Percentiles rank a stretch among this genome's conserved stretches.
These are phyloP conservation scores for Trametes elegans DNA, from an alignment of 768 basidiomycete genomes.

Conservation along the genomic window DNA sequence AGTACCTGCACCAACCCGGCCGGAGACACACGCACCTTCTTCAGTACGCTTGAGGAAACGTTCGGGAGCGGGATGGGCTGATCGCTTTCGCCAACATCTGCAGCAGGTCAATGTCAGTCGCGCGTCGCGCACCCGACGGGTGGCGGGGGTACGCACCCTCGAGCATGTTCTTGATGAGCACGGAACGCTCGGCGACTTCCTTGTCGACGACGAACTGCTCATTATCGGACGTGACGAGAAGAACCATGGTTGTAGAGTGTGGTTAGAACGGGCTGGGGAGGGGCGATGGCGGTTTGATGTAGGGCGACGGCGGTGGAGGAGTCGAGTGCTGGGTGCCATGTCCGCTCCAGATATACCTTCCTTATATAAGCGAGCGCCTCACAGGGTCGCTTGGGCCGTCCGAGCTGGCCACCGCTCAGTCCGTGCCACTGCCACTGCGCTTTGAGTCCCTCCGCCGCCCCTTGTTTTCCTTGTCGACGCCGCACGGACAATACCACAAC, in stretches of 20 bases:
- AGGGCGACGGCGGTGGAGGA: slow-evolving; percentile 10
- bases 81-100: slow-evolving; percentile 93
- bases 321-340: slow-evolving; percentile 10
- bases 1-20: not conserved
- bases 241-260: slow-evolving; percentile 57
- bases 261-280: not conserved
- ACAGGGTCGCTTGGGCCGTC: not conserved
- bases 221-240: slow-evolving; percentile 92
- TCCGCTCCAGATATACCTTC: too few species aligned
- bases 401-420: not conserved
- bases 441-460: not conserved
- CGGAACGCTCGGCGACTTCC: slow-evolving; percentile 92
- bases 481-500: slow-evolving; percentile 1
- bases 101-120: not conserved
- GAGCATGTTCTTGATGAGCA: slow-evolving; percentile 99
- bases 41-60: slow-evolving; percentile 88
- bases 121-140: slow-evolving; percentile 5
- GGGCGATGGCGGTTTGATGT: slow-evolving; percentile 19
- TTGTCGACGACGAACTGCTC: slow-evolving; percentile 93
- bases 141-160: slow-evolving; percentile 61
- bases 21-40: slow-evolving; percentile 59
- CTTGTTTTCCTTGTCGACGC: not conserved
- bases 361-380: slow-evolving; percentile 23
- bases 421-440: not conserved
- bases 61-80: slow-evolving; percentile 94